Conservation (phyloP, 2,329 filamentous ascomycete genomes). For the Beauveria varroae region DNA sequence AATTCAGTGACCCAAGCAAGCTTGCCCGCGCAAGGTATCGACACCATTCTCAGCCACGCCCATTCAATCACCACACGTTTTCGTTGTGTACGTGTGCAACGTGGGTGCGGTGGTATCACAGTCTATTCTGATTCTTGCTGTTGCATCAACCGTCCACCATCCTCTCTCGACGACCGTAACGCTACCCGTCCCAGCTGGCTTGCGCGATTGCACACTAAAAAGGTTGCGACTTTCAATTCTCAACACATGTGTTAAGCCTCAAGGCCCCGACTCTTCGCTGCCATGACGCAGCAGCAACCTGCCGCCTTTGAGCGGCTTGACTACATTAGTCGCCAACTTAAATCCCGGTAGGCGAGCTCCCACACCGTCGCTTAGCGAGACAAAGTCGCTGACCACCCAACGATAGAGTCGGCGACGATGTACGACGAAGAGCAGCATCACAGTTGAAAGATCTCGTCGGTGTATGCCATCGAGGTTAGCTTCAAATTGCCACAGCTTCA, state of each 20-base stretch:
- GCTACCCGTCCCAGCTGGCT: too few relatives aligned
- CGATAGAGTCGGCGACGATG: constrained; percentile 35
- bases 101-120: neutral
- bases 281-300: constrained; percentile 39
- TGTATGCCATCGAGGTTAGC: constrained; percentile 47
- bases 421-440: constrained; percentile 43
- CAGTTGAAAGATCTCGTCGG: constrained; percentile 49
- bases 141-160: neutral
- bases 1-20: neutral
- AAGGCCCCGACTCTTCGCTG: constrained; percentile 13
- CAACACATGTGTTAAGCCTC: neutral
- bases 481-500: neutral
- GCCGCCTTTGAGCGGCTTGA: constrained; percentile 50
- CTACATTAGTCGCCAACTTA: constrained; percentile 45
- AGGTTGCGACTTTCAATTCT: neutral
- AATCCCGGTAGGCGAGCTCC: constrained; percentile 38
- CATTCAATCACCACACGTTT: neutral
- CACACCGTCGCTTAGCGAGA: neutral
- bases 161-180: neutral
- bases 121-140: neutral
- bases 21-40: neutral
- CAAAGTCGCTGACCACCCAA: neutral
- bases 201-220: neutral
- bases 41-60: constrained; percentile 2
- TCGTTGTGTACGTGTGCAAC: neutral